Conservation (phyloP, 805 yeast species). For the Isabelozyma heimii region DNA sequence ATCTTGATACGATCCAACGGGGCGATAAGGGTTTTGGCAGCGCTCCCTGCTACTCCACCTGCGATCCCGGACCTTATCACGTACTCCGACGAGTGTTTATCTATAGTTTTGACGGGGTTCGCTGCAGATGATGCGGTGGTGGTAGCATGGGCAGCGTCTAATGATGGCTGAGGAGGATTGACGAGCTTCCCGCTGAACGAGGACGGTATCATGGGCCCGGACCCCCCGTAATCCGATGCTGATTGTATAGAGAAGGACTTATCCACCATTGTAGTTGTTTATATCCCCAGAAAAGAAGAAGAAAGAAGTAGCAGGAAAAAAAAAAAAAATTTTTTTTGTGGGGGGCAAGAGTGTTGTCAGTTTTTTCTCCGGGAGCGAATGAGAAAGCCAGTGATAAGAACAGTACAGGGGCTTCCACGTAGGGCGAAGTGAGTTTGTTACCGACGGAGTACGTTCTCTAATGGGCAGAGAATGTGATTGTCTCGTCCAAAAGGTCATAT, state of each 20-base stretch:
- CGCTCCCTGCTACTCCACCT: constrained; percentile 93
- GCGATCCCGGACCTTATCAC: constrained; percentile 83
- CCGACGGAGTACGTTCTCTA: too few species aligned
- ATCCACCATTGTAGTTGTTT: neutral
- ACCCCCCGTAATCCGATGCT: neutral
- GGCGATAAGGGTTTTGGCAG: constrained; percentile 94
- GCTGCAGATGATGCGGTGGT: constrained; percentile 22
- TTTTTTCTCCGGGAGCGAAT: neutral
- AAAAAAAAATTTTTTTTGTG: neutral
- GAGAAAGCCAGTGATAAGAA: too few species aligned
- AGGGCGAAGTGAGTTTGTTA: too few species aligned
- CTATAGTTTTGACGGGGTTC: constrained; percentile 34
- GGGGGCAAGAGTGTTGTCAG: neutral
- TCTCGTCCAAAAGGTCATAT: too few species aligned
- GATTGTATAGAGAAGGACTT: neutral
- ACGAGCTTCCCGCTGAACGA: neutral
- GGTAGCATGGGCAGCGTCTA: constrained; percentile 8
- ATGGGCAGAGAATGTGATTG: neutral
- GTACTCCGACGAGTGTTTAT: constrained; percentile 74
- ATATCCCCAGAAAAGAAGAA: too few species aligned
- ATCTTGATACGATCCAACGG: constrained; percentile 95
- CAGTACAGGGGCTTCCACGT: too few species aligned
- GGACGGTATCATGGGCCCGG: neutral
- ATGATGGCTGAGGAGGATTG: neutral
- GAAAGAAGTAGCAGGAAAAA: neutral